Evolutionary conservation across 2,329 filamentous ascomycete genomes (phyloP).

Genomic region (Trichoderma brevicompactum): DNA sequence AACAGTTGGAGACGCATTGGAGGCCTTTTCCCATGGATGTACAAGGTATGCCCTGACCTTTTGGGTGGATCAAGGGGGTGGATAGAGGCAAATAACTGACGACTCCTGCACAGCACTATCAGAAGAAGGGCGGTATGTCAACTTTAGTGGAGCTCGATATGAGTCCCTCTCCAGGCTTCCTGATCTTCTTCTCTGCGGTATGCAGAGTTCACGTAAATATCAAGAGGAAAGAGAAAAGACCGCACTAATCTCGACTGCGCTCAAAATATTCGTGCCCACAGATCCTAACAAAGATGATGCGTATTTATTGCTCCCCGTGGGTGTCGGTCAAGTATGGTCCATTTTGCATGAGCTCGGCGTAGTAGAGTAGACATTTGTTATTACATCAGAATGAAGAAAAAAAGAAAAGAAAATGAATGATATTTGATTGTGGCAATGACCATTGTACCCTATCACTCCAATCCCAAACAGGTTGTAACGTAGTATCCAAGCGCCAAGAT

Average conservation of each 20-base stretch:
- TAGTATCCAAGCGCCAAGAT: no score
- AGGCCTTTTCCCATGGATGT: not conserved
- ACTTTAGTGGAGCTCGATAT: conserved; percentile 7
- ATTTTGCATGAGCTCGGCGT: conserved; percentile 4
- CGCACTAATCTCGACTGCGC: not conserved
- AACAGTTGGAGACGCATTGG: not conserved
- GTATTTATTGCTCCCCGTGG: not conserved
- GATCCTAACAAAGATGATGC: not conserved
- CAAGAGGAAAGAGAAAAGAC: not conserved
- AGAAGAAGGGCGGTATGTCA: conserved; percentile 5
- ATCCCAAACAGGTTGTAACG: no score
- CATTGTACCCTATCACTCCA: no score
- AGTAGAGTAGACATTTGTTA: not conserved
- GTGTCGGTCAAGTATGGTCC: not conserved
- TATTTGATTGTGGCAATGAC: no score
- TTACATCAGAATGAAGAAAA: no score
- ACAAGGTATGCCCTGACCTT: not conserved
- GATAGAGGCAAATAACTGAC: no score
- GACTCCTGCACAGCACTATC: not conserved
- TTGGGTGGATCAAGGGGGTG: no score
- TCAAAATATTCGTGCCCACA: conserved; percentile 4
- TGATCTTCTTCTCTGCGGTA: not conserved
- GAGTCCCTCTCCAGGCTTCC: not conserved
- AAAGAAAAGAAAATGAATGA: no score
- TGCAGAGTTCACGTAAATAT: not conserved